Evolutionary conservation across 495 filamentous ascomycete species (phyloP), one percentile per base, ranked within the genome.

Genomic region (Bombardia bombarda): DNA sequence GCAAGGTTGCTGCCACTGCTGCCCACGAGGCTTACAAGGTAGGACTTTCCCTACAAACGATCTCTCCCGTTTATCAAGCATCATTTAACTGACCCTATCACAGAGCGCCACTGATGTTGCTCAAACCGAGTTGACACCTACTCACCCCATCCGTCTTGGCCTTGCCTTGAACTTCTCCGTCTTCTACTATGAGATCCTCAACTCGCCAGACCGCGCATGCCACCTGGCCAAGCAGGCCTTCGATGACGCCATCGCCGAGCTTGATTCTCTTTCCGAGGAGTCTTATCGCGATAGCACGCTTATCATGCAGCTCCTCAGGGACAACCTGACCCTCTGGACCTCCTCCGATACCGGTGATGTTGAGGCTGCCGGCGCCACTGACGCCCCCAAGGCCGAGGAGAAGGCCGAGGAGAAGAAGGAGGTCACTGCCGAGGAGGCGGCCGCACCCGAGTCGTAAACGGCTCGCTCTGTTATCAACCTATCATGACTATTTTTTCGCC

Each of bases 171-270:
- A 98, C 86, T 97, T 98, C 78, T 98, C 92, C 33, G 92, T 98
- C 58, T 98, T 98, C 78, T 97, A 98, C 83, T 98, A 98, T 64
- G 92, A 98, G 76, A 98, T 98, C 68, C 77, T 97, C 57, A 98
- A 97, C 75, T 92, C 92, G 17, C 92, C 92, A 46, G 92, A 98
- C 68, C 90, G 93, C 69, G 92, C 92, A 54, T 97, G 92, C 81
- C 92, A 97, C 64, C 84, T 98, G 49, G 92, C 92, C 68, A 98
- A 98, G 83, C 89, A 97, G 68, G 90, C 93, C 21, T 98, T 98
- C 57, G 92, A 98, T 66, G 92, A 98, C 65, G 92, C 92, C 49
- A 98, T 98, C 66, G 92, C 92, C 48, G 92, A 98, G 79, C 87
- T 98, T 53, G 92, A 98, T 74, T 95, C 90, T 16, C 77, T 98